A percentile compares a stretch with the other conserved stretches of the same genome.
These are phyloP conservation scores for Phytophthora multivora DNA, from an alignment of 352 stramenopile species.

Conservation along the genomic window DNA sequence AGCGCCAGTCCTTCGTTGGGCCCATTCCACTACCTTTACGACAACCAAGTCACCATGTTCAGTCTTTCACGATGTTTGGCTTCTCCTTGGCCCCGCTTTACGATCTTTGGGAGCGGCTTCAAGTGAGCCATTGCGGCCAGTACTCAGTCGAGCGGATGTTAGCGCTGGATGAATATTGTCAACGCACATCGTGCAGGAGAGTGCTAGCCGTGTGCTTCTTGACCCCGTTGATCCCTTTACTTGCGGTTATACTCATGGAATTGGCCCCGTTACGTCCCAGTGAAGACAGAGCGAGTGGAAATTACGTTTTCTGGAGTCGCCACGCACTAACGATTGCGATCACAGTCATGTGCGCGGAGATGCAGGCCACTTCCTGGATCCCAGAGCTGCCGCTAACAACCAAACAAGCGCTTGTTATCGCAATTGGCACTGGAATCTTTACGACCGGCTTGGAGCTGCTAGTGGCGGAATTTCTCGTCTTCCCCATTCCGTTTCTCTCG, in stretches of 20 bases:
- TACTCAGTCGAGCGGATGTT: constrained; percentile 42
- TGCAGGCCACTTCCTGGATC: too few relatives aligned
- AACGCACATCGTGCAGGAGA: constrained; percentile 5
- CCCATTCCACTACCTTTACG: not conserved
- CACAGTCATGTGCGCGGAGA: too few relatives aligned
- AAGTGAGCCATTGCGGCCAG: constrained; percentile 39
- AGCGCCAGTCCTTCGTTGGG: constrained; percentile 14
- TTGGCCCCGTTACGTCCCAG: constrained; percentile 9
- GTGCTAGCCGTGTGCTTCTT: constrained; percentile 18
- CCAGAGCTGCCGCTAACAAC: too few relatives aligned
- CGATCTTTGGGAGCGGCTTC: constrained; percentile 31
- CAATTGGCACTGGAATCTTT: too few relatives aligned
- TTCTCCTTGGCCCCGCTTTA: constrained; percentile 14
- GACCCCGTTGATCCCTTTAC: constrained; percentile 20
- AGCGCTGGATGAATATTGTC: constrained; percentile 35
- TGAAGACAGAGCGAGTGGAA: constrained; percentile 14
- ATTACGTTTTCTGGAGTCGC: constrained; percentile 11
- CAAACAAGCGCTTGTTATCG: too few relatives aligned
- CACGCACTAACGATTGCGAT: too few relatives aligned
- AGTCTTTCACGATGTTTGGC: not conserved
- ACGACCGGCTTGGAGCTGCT: too few relatives aligned
- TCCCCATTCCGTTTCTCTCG: too few relatives aligned
- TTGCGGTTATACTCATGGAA: constrained; percentile 23
- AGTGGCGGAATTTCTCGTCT: too few relatives aligned
- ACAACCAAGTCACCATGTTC: not conserved